phyloP scores from a whole-genome alignment of 2,329 filamentous ascomycete species.

The Neonectria sp. region DNA sequence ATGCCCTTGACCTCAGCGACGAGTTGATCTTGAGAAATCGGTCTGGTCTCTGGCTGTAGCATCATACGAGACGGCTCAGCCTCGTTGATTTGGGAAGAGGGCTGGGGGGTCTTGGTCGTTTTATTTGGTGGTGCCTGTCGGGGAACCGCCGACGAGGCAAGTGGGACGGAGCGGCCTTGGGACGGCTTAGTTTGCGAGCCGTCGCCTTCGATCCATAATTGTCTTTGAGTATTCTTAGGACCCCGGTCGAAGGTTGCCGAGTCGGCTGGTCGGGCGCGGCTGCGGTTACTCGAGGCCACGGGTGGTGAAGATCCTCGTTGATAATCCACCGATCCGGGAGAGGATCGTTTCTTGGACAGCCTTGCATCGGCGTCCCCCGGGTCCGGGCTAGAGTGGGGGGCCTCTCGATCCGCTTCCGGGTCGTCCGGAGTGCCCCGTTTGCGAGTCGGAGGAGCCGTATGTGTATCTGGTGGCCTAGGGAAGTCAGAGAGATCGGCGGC shows the following conservation, averaged over 20 bases:
- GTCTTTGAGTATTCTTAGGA: conserved; percentile 33
- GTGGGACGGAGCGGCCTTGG: background rate
- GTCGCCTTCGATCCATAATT: conserved; percentile 48
- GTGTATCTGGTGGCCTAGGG: background rate
- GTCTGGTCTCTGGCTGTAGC: conserved; percentile 61
- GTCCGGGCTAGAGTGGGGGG: conserved; percentile 4
- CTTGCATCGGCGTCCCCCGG: background rate
- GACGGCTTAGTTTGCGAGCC: conserved; percentile 10
- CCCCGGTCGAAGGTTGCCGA: conserved; percentile 47
- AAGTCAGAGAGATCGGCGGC: conserved; percentile 1
- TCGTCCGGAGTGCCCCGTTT: conserved; percentile 10
- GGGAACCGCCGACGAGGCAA: background rate
- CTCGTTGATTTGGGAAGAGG: conserved; percentile 71
- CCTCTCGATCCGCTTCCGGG: background rate
- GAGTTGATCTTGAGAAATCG: conserved; percentile 84
- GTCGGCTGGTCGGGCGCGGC: conserved; percentile 6
- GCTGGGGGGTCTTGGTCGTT: background rate
- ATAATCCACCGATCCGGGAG: conserved; percentile 14
- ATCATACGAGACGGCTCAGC: conserved; percentile 27
- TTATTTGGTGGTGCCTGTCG: conserved; percentile 17
- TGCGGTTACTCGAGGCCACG: background rate
- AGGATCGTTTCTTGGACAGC: conserved; percentile 8
- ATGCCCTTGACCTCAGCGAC: conserved; percentile 87
- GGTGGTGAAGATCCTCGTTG: background rate
- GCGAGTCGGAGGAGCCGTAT: background rate